These are phyloP conservation scores for Colletotrichum agaves DNA, from an alignment of 2,329 filamentous ascomycete genomes.

Conservation along the genomic window DNA sequence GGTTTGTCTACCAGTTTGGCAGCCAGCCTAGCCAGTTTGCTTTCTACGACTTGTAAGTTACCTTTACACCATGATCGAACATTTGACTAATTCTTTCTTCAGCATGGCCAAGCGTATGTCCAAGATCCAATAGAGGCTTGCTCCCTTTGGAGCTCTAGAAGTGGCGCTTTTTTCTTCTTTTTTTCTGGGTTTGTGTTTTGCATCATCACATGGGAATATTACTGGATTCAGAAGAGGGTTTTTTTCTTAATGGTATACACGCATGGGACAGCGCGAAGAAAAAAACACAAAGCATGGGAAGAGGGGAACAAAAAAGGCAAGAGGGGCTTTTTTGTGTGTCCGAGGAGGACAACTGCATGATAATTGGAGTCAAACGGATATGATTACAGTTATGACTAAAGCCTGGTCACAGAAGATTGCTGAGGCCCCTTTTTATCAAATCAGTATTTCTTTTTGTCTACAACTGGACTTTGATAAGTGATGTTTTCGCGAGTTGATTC, in stretches of 20 bases:
- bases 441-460: not conserved
- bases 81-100: constrained; percentile 19
- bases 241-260: constrained; percentile 16
- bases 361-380: constrained; percentile 31
- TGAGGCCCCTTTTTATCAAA: constrained; percentile 11
- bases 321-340: not conserved
- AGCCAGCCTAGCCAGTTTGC: constrained; percentile 94
- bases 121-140: constrained; percentile 47
- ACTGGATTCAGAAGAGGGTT: not conserved
- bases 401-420: constrained; percentile 16
- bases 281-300: constrained; percentile 7
- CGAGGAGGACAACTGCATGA: constrained; percentile 16
- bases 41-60: constrained; percentile 95
- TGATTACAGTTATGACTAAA: constrained; percentile 14
- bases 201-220: constrained; percentile 7
- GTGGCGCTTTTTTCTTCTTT: not conserved
- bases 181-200: not conserved
- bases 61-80: no score
- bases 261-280: constrained; percentile 19
- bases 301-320: constrained; percentile 12
- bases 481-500: no score
- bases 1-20: constrained; percentile 96
- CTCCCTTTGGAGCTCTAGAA: not conserved
- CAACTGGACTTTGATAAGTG: no score
- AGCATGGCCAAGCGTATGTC: constrained; percentile 75